Base-by-base conservation (phyloP, 2,329 filamentous ascomycete species). In the Pseudofabraea citricarpa region DNA sequence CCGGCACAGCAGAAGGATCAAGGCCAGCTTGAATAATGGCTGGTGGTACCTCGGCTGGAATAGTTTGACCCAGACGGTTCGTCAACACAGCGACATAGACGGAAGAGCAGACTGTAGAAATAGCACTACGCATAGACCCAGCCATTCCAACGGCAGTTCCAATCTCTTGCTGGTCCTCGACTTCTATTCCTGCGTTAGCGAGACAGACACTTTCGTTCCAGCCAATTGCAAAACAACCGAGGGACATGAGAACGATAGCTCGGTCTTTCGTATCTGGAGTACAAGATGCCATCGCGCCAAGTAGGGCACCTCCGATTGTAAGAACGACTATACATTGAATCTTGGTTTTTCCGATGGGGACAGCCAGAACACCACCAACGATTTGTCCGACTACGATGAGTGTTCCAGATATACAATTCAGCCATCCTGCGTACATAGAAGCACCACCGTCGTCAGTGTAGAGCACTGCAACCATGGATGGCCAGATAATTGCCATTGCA, bases 401-500 rank as follows among this genome's bases (percentile, higher is more conserved):
- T 3, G 19, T 16, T 3, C 33, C 33, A 3, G 19, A 16, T 6
- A 36, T 16, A 12, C 15, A 36, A n/a, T 33, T 41, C 21, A 39
- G 23, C 12, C n/a, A 15, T 13, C 21, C 36, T 23, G 36, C 36
- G 16, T 27, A 24, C 36, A 39, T 39, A 51, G 19, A 16, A 10
- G 21, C 36, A 6, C 21, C 23, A 23, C 23, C 21, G 15, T 41
- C 42, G 47, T 57, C 54, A 3, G 54, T 45, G 46, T 64, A 64
- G 15, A 66, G 41, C 19, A 60, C 57, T 6, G 51, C 50, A 7
- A 64, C 58, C 58, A 64, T 63, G 13, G 49, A 48, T 1, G 64
- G 63, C 63, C 62, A 66, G 15, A 66, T 56, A 18, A 65, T 60
- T 19, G 62, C 61, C 23, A 65, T 58, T 31, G 60, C 64, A 39